Percentiles rank a stretch among this genome's conserved stretches.
Evolutionary conservation across 2,329 filamentous ascomycete species (phyloP).

Genomic region (Alternaria tenuissima): DNA sequence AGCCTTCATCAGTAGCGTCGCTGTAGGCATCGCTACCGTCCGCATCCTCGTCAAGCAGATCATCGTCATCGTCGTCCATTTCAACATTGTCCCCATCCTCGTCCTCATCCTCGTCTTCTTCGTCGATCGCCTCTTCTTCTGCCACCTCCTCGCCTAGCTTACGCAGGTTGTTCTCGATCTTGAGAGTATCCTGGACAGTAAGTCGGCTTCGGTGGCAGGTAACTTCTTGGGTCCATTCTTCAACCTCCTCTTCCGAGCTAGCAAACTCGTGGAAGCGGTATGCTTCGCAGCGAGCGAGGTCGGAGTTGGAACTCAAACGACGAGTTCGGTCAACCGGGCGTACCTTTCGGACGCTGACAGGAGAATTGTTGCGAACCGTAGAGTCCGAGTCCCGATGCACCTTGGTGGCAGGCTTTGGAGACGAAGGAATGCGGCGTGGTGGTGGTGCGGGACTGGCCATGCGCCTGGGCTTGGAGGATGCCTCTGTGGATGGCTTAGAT

Average conservation of each 20-base stretch:
- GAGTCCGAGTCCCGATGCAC: conserved; percentile 60
- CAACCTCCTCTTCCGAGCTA: conserved; percentile 81
- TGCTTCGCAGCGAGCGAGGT: conserved; percentile 62
- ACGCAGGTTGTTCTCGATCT: conserved; percentile 88
- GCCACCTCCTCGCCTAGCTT: conserved; percentile 81
- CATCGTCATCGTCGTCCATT: conserved; percentile 51
- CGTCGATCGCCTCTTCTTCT: conserved; percentile 83
- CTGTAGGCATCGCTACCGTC: conserved; percentile 50
- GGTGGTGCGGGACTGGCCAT: conserved; percentile 56
- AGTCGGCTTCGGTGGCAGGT: conserved; percentile 72
- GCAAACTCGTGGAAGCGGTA: conserved; percentile 88
- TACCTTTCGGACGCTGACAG: conserved; percentile 53
- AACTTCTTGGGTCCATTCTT: conserved; percentile 87
- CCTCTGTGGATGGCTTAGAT: conserved; percentile 57
- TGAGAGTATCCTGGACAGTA: conserved; percentile 87
- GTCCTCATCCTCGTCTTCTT: conserved; percentile 57
- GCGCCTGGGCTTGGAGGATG: conserved; percentile 49
- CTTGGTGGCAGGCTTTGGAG: conserved; percentile 41
- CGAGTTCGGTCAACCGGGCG: conserved; percentile 43
- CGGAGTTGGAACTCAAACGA: conserved; percentile 49
- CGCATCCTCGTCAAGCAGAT: conserved; percentile 59
- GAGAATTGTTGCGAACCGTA: conserved; percentile 59
- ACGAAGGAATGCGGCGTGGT: conserved; percentile 33
- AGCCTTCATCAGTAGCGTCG: conserved; percentile 68
- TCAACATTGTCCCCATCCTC: conserved; percentile 55